Conservation (phyloP, 176 grass and related monocot genomes). For the Carex cristatella region DNA sequence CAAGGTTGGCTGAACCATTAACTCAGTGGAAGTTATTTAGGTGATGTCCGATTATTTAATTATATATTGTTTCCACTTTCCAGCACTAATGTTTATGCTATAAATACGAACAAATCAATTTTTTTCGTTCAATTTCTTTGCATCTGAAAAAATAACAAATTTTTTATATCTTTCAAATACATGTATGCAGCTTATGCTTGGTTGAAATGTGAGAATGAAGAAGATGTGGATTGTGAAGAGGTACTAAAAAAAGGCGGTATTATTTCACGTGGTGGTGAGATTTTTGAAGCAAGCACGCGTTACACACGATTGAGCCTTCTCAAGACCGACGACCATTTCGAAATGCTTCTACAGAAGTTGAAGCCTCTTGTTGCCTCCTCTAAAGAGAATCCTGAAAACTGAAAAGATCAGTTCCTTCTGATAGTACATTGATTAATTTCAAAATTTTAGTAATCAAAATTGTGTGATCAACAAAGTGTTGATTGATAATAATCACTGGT, state of each 20-base stretch:
- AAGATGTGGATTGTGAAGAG: constrained; percentile 47
- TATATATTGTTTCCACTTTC: neutral
- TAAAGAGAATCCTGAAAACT: neutral
- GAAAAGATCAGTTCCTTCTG: neutral
- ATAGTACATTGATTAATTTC: neutral
- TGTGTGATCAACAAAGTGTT: neutral
- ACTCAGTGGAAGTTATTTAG: neutral
- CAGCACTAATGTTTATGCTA: neutral
- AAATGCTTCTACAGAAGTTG: constrained; percentile 52
- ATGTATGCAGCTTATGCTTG: constrained; percentile 44
- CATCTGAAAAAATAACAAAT: neutral
- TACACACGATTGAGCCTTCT: constrained; percentile 61
- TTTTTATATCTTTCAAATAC: neutral
- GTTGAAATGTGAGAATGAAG: constrained; percentile 69
- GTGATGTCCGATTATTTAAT: neutral
- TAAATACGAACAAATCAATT: neutral
- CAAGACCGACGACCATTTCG: constrained; percentile 62
- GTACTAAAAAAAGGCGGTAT: constrained; percentile 45
- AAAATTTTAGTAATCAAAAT: no score
- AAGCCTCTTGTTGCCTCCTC: constrained; percentile 34
- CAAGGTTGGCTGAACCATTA: neutral
- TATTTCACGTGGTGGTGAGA: constrained; percentile 22
- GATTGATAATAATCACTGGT: neutral
- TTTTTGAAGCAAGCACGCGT: neutral
- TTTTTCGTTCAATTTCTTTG: no score